phyloP scores from a whole-genome alignment of 23 red algal species.

The Agarophyton chilense region DNA sequence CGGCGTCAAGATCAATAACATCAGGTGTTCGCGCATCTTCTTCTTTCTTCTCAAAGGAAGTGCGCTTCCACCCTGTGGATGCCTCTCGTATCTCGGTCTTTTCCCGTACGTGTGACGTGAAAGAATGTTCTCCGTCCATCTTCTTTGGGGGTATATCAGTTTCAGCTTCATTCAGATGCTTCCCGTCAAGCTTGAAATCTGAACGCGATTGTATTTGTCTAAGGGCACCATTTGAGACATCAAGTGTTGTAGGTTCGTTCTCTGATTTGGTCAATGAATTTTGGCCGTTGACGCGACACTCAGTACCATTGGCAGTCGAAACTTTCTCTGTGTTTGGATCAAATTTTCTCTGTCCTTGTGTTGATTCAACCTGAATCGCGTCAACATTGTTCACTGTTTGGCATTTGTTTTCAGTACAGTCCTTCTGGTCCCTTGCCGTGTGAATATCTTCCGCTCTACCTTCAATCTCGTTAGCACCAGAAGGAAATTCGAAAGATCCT shows the following conservation, averaged over 20 bases:
- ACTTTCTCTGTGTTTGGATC: not conserved
- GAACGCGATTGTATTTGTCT: not conserved
- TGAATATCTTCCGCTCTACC: not conserved
- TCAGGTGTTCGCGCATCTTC: not conserved
- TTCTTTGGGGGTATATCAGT: not conserved
- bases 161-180: not conserved
- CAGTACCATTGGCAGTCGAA: not conserved
- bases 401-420: not conserved
- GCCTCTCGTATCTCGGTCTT: not conserved
- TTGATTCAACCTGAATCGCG: slow-evolving; percentile 4
- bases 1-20: slow-evolving; percentile 15
- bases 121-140: not conserved
- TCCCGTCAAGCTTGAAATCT: not conserved
- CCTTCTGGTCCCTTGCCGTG: not conserved
- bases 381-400: not conserved
- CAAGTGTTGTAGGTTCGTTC: not conserved
- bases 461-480: not conserved
- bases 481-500: not conserved
- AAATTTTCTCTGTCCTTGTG: not conserved
- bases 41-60: not conserved
- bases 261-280: not conserved
- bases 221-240: not conserved
- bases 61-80: not conserved
- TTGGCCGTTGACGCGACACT: not conserved
- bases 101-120: not conserved